phyloP scores from a whole-genome alignment of 2,329 filamentous ascomycete genomes.

The Xylaria polymorpha region DNA sequence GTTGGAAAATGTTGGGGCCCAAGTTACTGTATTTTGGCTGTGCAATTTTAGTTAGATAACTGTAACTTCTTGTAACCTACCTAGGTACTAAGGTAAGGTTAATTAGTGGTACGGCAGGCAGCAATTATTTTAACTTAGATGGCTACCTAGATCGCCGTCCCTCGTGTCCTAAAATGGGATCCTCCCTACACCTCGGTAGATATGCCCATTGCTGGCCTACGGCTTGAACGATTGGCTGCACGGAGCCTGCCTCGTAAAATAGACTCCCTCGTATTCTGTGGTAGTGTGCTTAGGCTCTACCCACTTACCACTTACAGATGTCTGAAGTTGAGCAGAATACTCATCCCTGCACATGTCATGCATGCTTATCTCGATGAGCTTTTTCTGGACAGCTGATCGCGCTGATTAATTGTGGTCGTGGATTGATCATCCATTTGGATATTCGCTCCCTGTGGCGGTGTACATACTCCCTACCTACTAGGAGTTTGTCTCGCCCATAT shows the following conservation, averaged over 20 bases:
- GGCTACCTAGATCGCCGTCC: no score
- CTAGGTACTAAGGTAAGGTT: no score
- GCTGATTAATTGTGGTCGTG: neutral
- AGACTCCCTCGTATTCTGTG: neutral
- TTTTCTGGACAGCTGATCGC: neutral
- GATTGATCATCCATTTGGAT: slow-evolving; percentile 1
- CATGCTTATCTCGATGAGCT: neutral
- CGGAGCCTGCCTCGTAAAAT: no score
- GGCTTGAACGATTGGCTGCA: neutral
- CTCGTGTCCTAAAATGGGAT: neutral
- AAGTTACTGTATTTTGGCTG: no score
- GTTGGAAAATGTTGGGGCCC: no score
- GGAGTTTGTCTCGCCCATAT: no score
- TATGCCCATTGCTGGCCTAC: neutral
- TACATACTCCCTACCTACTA: no score
- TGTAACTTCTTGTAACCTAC: no score
- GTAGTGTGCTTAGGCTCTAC: slow-evolving; percentile 3
- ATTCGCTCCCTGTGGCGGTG: slow-evolving; percentile 4
- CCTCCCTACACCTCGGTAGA: no score
- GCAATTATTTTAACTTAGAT: no score
- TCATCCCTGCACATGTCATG: slow-evolving; percentile 4
- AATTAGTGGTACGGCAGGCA: no score
- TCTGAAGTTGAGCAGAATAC: neutral
- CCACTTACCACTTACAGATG: neutral
- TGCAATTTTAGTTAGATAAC: no score